Evolutionary conservation across 2,329 filamentous ascomycete genomes (phyloP).

Genomic region (Fusarium sp.): DNA sequence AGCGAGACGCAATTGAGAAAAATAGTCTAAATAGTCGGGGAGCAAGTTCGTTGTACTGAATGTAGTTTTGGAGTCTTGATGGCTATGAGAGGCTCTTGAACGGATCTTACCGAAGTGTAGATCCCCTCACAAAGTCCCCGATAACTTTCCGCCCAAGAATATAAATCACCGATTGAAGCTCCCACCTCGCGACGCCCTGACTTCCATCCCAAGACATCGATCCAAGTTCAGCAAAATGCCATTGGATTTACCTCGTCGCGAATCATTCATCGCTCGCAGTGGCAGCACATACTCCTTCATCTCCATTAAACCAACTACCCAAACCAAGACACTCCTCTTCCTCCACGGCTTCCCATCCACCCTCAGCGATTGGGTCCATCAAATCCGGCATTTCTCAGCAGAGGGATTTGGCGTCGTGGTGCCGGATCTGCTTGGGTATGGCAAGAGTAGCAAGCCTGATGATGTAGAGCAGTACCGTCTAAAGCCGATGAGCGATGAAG

Average conservation of each 20-base stretch:
- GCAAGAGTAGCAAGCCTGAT: constrained; percentile 48
- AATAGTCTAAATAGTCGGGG: neutral
- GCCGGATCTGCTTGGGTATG: constrained; percentile 56
- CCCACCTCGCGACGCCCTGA: neutral
- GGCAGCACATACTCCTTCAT: constrained; percentile 49
- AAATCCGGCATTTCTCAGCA: constrained; percentile 50
- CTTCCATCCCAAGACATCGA: neutral
- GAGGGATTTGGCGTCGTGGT: constrained; percentile 57
- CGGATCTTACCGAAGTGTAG: neutral
- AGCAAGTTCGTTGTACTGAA: neutral
- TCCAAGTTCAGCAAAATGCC: constrained; percentile 10
- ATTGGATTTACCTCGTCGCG: neutral
- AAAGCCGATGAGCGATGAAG: constrained; percentile 48
- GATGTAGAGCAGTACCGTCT: constrained; percentile 47
- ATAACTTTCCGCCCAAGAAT: constrained; percentile 39
- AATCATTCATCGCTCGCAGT: constrained; percentile 23
- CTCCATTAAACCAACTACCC: constrained; percentile 32
- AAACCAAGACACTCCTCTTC: constrained; percentile 54
- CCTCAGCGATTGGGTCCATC: constrained; percentile 56
- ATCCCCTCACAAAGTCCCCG: constrained; percentile 40
- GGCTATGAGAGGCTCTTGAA: neutral
- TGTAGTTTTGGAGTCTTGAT: neutral
- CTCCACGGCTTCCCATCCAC: constrained; percentile 62
- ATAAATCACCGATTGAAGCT: constrained; percentile 17
- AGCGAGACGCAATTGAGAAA: neutral